These are phyloP conservation scores for Lentinus tigrinus DNA, from an alignment of 768 basidiomycete genomes.

Conservation along the genomic window DNA sequence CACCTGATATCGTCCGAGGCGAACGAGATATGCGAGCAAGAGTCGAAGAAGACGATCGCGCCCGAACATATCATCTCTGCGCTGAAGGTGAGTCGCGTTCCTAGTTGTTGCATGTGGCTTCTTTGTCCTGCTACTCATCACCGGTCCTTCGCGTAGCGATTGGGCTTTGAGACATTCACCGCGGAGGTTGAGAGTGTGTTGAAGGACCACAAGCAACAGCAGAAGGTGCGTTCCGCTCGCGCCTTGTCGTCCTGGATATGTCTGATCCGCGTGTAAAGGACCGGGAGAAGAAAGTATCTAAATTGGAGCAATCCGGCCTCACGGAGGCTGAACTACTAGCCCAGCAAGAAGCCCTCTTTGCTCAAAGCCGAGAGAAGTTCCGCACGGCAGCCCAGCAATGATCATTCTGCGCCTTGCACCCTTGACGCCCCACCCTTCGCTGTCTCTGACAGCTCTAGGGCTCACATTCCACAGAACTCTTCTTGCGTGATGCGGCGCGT, in stretches of 20 bases:
- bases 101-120: not conserved
- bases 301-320: conserved; percentile 84
- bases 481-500: no score
- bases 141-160: conserved; percentile 50
- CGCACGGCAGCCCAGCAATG: conserved; percentile 56
- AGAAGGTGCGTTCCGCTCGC: conserved; percentile 62
- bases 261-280: conserved; percentile 48
- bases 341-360: conserved; percentile 90
- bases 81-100: conserved; percentile 62
- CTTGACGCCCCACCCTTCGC: not conserved
- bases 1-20: conserved; percentile 96
- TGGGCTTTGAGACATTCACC: conserved; percentile 92
- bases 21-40: conserved; percentile 96
- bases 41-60: conserved; percentile 98
- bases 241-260: not conserved
- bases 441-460: not conserved
- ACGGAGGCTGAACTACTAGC: conserved; percentile 87
- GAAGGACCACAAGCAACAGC: conserved; percentile 94
- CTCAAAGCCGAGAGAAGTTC: conserved; percentile 82
- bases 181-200: conserved; percentile 89
- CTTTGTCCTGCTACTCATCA: not conserved
- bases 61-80: conserved; percentile 96
- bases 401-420: not conserved
- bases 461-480: not conserved
- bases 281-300: conserved; percentile 89